Conservation (phyloP, 176 grass and related monocot species). For the Elymus sibiricus region DNA sequence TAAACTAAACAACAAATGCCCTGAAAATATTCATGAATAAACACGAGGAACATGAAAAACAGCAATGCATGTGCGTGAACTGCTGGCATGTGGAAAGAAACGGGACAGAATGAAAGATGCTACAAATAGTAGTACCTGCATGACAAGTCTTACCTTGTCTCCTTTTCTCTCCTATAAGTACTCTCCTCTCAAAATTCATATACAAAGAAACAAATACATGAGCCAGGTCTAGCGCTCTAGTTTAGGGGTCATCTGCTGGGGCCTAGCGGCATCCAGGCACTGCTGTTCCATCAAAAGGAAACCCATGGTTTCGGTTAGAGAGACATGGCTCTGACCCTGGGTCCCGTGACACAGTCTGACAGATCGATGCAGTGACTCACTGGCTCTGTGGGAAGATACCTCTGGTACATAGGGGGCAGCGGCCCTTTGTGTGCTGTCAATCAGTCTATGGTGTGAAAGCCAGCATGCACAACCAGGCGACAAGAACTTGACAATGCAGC, state of each 20-base stretch:
- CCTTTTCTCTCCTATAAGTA: not conserved
- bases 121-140: constrained; percentile 17
- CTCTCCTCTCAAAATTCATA: not conserved
- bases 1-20: not conserved
- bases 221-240: not conserved
- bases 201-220: not conserved
- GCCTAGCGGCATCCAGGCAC: not conserved
- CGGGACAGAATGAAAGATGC: constrained; percentile 17
- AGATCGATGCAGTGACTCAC: not conserved
- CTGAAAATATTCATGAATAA: not conserved
- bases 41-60: not conserved
- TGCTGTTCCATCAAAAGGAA: constrained; percentile 9
- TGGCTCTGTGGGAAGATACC: constrained; percentile 14
- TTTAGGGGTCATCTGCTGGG: not conserved
- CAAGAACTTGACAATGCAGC: not conserved
- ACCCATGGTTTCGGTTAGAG: constrained; percentile 25
- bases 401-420: not conserved
- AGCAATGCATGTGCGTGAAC: not conserved
- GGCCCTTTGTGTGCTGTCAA: constrained; percentile 40
- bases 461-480: constrained; percentile 6
- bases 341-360: constrained; percentile 12
- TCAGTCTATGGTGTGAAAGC: constrained; percentile 29
- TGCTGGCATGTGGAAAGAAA: not conserved
- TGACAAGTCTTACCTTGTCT: constrained; percentile 9
- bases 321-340: not conserved